Evolutionary conservation across 768 basidiomycete species (phyloP), one percentile per base, ranked within the genome.

Genomic region (Gyrodon lividus): DNA sequence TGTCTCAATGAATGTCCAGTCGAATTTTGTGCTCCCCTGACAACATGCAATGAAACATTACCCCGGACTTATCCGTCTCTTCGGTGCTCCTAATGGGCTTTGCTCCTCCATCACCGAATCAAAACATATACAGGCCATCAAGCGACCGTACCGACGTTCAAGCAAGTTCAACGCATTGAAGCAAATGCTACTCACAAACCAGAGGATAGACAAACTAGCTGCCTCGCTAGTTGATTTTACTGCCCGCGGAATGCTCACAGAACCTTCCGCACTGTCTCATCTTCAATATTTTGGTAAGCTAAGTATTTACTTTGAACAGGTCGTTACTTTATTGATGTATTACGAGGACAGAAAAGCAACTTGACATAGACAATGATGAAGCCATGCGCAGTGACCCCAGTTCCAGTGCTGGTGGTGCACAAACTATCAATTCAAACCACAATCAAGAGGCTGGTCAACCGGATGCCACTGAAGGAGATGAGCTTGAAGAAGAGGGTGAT

Each of bases 21-120:
- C 51, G 5, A 48, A 49, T 4, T 63, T 67, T 34, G 61, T 55
- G 2, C 58, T 72, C 0, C 72, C 70, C 1, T 54, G 61, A 0
- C 71, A 74, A 48, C 72, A 72, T 37, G 55, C 68, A 0, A 50
- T 73, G n/a, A 17, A 46, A 0, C 71, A 73, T 38, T 74, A 72
- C 30, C 7, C 2, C 1, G 14, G 17, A 1, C 43, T 59, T 1
- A 70, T 70, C 28, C 31, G 35, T 7, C 34, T 57, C 14, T 73
- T 71, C 52, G 67, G 67, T 6, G 60, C 65, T 5, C 71, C 66
- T 2, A 71, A 71, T 46, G 68, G 73, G 0, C 62, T 72, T 1
- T 71, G 71, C 44, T 68, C 64, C 0, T 72, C 70, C 5, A 72
- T 72, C 14, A 72, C 68, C 0, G 71, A 74, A 35, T 67, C 65